Percentiles rank a stretch among this genome's conserved stretches.
phyloP scores from a whole-genome alignment of 805 yeast genomes.

The Wickerhamiella parazyma region DNA sequence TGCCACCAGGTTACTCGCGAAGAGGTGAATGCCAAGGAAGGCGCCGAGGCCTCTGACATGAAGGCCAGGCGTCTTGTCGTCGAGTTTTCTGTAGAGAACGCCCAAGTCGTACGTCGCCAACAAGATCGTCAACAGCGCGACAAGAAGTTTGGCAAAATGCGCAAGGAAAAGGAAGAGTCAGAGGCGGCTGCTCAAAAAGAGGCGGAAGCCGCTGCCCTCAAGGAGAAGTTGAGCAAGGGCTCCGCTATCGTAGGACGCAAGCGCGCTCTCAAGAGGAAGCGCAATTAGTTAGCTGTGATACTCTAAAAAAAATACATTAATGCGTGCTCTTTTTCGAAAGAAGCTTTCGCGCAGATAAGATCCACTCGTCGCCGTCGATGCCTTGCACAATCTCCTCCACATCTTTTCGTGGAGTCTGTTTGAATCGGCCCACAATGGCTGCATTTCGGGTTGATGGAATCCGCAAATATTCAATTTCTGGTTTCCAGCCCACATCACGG shows the following conservation, averaged over 20 bases:
- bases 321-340: not conserved
- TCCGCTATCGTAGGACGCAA: conserved; percentile 25
- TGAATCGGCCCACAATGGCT: conserved; percentile 60
- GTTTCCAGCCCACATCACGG: conserved; percentile 62
- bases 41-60: conserved; percentile 18
- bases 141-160: conserved; percentile 18
- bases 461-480: conserved; percentile 72
- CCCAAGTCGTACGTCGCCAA: conserved; percentile 85
- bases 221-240: conserved; percentile 13
- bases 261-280: conserved; percentile 21
- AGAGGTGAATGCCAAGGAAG: conserved; percentile 36
- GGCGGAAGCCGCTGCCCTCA: conserved; percentile 15
- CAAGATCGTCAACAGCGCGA: conserved; percentile 34
- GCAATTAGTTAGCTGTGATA: not conserved
- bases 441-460: conserved; percentile 92
- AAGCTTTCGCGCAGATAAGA: conserved; percentile 30
- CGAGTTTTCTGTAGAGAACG: conserved; percentile 93
- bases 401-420: conserved; percentile 17
- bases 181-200: conserved; percentile 6
- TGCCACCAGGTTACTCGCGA: conserved; percentile 69
- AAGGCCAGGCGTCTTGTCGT: conserved; percentile 65
- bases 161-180: conserved; percentile 18
- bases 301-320: not conserved
- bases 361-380: conserved; percentile 90
- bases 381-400: conserved; percentile 47